phyloP scores from a whole-genome alignment of 1,284 basidiomycete species.

The Thecaphora thlaspeos region DNA sequence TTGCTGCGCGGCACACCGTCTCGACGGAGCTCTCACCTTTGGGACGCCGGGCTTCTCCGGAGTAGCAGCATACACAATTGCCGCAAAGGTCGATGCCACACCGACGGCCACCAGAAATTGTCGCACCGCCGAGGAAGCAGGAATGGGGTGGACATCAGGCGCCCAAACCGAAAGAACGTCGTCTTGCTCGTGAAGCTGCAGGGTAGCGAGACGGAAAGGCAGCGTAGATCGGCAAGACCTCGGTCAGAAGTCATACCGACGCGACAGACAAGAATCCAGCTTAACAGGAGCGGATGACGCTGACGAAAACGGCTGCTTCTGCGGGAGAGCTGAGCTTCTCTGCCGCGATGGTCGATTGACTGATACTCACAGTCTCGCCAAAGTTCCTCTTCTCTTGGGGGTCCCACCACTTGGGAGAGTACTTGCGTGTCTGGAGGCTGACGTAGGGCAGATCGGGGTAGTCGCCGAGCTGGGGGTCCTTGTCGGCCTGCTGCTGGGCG shows the following conservation, averaged over 20 bases:
- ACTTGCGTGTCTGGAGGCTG: constrained; percentile 47
- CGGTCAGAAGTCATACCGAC: too few relatives aligned
- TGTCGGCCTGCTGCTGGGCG: constrained; percentile 9
- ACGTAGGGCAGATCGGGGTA: constrained; percentile 49
- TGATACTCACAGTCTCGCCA: constrained; percentile 52
- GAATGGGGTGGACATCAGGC: constrained; percentile 49
- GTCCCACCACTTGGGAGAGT: constrained; percentile 55
- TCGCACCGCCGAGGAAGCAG: constrained; percentile 42
- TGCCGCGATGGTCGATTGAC: too few relatives aligned
- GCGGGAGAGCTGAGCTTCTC: too few relatives aligned
- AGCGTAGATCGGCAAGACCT: too few relatives aligned
- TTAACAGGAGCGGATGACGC: too few relatives aligned
- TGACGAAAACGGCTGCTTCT: too few relatives aligned
- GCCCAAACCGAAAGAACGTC: constrained; percentile 56
- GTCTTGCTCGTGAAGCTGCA: constrained; percentile 53
- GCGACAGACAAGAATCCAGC: too few relatives aligned
- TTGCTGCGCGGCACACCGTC: neutral
- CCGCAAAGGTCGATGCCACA: constrained; percentile 34
- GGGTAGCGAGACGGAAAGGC: too few relatives aligned
- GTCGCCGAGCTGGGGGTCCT: constrained; percentile 56
- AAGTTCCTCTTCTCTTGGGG: constrained; percentile 56
- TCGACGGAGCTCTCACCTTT: constrained; percentile 25
- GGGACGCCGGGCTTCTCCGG: constrained; percentile 47
- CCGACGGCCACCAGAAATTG: constrained; percentile 46
- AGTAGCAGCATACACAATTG: constrained; percentile 39